Percentiles rank a stretch among this genome's conserved stretches.
phyloP scores from a whole-genome alignment of 352 stramenopile genomes.

The Phytopythium helicoides region DNA sequence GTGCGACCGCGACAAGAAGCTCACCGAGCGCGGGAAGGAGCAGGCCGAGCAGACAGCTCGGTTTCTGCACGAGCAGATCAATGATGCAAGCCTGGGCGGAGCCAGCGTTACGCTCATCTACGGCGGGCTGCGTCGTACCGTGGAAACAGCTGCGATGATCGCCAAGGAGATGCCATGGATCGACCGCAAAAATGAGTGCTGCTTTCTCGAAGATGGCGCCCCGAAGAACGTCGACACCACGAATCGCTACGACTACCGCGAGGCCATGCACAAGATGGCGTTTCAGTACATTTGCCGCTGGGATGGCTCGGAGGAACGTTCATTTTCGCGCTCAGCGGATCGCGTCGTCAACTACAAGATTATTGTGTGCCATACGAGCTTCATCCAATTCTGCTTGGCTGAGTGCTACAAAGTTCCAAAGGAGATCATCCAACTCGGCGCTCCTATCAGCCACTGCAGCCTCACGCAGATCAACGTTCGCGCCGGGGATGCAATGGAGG shows the following conservation, averaged over 20 bases:
- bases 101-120: constrained; percentile 66
- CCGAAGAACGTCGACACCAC: constrained; percentile 50
- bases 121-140: constrained; percentile 55
- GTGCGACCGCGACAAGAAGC: constrained; percentile 64
- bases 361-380: constrained; percentile 74
- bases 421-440: constrained; percentile 75
- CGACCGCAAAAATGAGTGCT: constrained; percentile 54
- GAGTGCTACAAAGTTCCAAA: constrained; percentile 62
- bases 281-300: constrained; percentile 68
- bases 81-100: constrained; percentile 11
- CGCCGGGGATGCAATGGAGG: constrained; percentile 42
- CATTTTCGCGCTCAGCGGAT: constrained; percentile 25
- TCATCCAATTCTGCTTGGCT: constrained; percentile 74
- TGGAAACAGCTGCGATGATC: constrained; percentile 66
- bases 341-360: constrained; percentile 49
- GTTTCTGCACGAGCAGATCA: constrained; percentile 50
- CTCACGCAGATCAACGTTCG: constrained; percentile 66
- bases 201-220: constrained; percentile 72
- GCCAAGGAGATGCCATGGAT: constrained; percentile 67
- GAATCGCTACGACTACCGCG: constrained; percentile 66
- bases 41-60: constrained; percentile 54
- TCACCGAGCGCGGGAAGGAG: constrained; percentile 57
- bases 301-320: constrained; percentile 31
- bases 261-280: constrained; percentile 75
- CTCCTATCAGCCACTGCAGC: constrained; percentile 72